phyloP scores from a whole-genome alignment of 1,284 basidiomycete species.

The Waitea zeae region DNA sequence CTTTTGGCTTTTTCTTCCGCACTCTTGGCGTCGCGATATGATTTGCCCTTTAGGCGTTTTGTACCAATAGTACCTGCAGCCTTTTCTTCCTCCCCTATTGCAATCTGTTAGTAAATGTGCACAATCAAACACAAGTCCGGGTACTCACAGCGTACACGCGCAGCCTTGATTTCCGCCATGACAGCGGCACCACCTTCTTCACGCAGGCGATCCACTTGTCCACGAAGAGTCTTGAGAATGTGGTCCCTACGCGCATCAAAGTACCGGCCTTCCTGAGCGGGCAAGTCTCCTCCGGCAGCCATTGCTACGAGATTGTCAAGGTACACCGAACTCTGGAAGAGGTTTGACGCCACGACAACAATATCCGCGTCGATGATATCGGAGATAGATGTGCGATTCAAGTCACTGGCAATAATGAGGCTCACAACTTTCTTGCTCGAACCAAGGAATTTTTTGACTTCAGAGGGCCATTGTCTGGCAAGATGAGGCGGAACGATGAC shows the following conservation, averaged over 20 bases:
- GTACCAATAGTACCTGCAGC: slow-evolving; percentile 11
- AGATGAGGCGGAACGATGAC: slow-evolving; percentile 84
- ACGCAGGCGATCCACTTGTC: slow-evolving; percentile 52
- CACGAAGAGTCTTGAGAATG: slow-evolving; percentile 35
- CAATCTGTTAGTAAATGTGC: too few relatives aligned
- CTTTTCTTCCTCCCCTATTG: slow-evolving; percentile 12
- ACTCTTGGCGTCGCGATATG: slow-evolving; percentile 28
- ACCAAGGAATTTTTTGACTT: slow-evolving; percentile 69
- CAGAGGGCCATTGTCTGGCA: slow-evolving; percentile 79
- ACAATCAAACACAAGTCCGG: too few relatives aligned
- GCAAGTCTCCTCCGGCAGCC: slow-evolving; percentile 47
- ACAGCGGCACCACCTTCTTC: slow-evolving; percentile 44
- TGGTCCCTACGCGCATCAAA: slow-evolving; percentile 67
- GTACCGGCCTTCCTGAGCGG: slow-evolving; percentile 66
- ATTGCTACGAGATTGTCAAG: slow-evolving; percentile 60
- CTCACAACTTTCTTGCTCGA: slow-evolving; percentile 50
- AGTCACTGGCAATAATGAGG: slow-evolving; percentile 53
- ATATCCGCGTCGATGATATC: slow-evolving; percentile 74
- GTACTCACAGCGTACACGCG: slow-evolving; percentile 39
- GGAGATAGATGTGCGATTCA: slow-evolving; percentile 65
- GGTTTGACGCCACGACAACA: slow-evolving; percentile 72
- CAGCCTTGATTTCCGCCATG: slow-evolving; percentile 40
- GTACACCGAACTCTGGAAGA: slow-evolving; percentile 69
- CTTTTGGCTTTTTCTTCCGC: neutral
- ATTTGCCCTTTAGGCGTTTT: slow-evolving; percentile 60